phyloP scores from a whole-genome alignment of 495 filamentous ascomycete species.

The Rhizodiscina lignyota region DNA sequence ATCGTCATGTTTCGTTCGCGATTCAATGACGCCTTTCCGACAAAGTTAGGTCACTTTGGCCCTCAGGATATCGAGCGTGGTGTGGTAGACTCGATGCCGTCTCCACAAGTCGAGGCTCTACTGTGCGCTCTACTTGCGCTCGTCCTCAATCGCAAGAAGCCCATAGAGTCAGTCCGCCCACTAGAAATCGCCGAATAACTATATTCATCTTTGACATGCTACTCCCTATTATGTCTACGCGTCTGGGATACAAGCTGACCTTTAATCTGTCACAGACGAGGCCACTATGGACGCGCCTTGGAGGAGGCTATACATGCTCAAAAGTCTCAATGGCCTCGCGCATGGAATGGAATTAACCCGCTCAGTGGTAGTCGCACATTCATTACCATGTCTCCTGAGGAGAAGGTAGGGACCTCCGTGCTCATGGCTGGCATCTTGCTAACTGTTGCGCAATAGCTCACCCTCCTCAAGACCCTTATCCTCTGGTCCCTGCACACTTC shows the following conservation, averaged over 20 bases:
- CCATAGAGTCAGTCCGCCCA: constrained; percentile 66
- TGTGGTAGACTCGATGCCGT: constrained; percentile 57
- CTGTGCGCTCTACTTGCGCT: constrained; percentile 78
- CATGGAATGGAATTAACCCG: constrained; percentile 77
- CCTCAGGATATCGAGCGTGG: constrained; percentile 90
- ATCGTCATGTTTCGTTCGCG: constrained; percentile 95
- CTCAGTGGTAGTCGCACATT: constrained; percentile 65
- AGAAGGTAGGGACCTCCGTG: constrained; percentile 51
- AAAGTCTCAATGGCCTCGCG: constrained; percentile 71
- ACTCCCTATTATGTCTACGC: no score
- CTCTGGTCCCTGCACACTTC: constrained; percentile 86
- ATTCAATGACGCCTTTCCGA: constrained; percentile 76
- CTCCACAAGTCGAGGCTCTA: constrained; percentile 70
- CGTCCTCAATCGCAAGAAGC: constrained; percentile 90
- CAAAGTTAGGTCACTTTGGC: constrained; percentile 71
- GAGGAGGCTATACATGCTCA: constrained; percentile 85
- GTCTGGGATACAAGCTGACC: no score
- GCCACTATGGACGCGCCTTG: constrained; percentile 79
- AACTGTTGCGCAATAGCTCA: constrained; percentile 36
- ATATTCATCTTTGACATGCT: no score
- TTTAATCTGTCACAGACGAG: constrained; percentile 47
- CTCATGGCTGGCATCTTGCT: not conserved
- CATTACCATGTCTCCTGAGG: constrained; percentile 54
- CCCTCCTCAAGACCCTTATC: constrained; percentile 63
- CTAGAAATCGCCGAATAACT: not conserved